Percentiles rank a stretch among this genome's conserved stretches.
These are phyloP conservation scores for Hymenochaete sp. DNA, from an alignment of 1,284 basidiomycete species.

Conservation along the genomic window DNA sequence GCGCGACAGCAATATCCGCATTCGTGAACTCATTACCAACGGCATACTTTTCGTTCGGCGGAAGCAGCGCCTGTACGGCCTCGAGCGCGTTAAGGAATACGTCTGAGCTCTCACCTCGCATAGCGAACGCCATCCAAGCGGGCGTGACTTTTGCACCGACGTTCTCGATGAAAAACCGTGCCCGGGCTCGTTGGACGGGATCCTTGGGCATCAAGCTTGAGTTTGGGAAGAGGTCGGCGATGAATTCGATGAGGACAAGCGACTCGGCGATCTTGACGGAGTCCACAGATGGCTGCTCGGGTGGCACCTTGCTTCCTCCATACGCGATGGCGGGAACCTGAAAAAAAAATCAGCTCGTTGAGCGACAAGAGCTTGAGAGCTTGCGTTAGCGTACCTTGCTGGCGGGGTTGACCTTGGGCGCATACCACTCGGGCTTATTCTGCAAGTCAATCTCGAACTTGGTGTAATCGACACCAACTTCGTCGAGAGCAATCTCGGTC, in stretches of 20 bases:
- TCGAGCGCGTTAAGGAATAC: constrained; percentile 34
- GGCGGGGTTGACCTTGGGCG: constrained; percentile 50
- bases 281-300: constrained; percentile 46
- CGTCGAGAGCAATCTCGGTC: constrained; percentile 50
- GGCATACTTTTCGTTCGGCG: constrained; percentile 31
- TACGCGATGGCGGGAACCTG: constrained; percentile 48
- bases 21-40: constrained; percentile 35
- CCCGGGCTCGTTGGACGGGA: constrained; percentile 45
- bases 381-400: constrained; percentile 39
- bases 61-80: constrained; percentile 35
- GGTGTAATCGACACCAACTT: constrained; percentile 41
- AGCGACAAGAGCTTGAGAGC: background rate
- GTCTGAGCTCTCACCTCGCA: constrained; percentile 35
- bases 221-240: constrained; percentile 45
- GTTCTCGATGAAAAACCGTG: constrained; percentile 51
- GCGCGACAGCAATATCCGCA: constrained; percentile 27
- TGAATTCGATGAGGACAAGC: constrained; percentile 52
- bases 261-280: constrained; percentile 55
- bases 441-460: constrained; percentile 45
- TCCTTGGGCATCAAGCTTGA: constrained; percentile 42
- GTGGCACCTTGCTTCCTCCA: constrained; percentile 44
- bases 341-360: background rate
- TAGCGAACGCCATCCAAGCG: constrained; percentile 28
- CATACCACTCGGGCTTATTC: constrained; percentile 62
- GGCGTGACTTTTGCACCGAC: constrained; percentile 38